Conservation (phyloP, 495 filamentous ascomycete species). For the Xylaria intraflava region DNA sequence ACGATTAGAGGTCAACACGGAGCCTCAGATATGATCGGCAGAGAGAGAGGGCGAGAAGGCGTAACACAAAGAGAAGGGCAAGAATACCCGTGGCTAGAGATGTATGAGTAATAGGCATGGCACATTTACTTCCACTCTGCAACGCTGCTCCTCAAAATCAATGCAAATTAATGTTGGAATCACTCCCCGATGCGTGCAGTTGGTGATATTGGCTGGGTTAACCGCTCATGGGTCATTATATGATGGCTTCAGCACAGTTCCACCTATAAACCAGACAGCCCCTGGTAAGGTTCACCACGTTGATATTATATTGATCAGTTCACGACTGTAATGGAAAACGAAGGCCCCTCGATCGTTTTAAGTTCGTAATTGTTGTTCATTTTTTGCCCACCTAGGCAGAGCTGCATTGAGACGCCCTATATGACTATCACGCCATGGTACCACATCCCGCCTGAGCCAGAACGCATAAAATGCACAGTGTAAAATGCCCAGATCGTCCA, state of each 20-base stretch:
- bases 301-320: conserved; percentile 4
- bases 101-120: not conserved
- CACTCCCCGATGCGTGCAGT: no score
- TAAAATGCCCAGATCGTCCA: conserved; percentile 45
- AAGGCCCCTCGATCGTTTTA: not conserved
- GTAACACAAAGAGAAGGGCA: no score
- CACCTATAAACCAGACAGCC: not conserved
- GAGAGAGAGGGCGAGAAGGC: not conserved
- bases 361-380: conserved; percentile 31
- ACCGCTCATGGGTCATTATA: not conserved
- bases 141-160: no score
- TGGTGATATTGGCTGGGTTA: no score
- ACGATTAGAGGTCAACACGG: conserved; percentile 21
- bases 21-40: not conserved
- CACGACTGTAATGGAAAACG: conserved; percentile 5
- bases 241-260: not conserved
- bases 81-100: not conserved
- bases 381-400: conserved; percentile 27
- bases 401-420: conserved; percentile 39
- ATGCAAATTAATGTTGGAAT: no score
- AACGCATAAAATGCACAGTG: conserved; percentile 45
- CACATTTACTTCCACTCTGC: no score
- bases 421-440: conserved; percentile 44
- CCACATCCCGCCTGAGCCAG: conserved; percentile 39
- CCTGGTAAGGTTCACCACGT: conserved; percentile 1